phyloP scores from a whole-genome alignment of 495 filamentous ascomycete species.

The Saxophila tyrrhenica region DNA sequence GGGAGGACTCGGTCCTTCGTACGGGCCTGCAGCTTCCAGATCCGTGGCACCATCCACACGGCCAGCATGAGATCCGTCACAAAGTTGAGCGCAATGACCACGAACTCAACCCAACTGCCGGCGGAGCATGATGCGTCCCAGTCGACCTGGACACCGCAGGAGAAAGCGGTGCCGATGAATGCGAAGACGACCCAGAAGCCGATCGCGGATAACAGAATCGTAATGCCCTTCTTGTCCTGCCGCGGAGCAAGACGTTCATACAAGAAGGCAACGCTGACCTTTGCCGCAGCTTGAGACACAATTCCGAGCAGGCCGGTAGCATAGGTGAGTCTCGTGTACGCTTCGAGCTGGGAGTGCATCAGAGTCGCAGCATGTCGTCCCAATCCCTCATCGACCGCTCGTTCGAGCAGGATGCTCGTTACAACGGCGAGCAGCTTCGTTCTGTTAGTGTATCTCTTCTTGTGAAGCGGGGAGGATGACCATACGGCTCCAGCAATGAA shows the following conservation, averaged over 20 bases:
- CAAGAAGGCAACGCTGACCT: conserved; percentile 4
- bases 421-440: neutral
- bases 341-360: neutral
- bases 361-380: conserved; percentile 2
- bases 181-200: conserved; percentile 1
- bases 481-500: neutral
- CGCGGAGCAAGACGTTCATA: conserved; percentile 8
- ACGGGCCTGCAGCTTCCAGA: conserved; percentile 6
- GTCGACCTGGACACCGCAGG: neutral
- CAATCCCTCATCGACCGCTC: conserved; percentile 3
- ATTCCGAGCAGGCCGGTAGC: neutral
- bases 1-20: conserved; percentile 1
- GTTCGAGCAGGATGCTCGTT: conserved; percentile 2
- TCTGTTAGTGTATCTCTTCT: neutral
- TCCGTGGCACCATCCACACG: conserved; percentile 6
- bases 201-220: neutral
- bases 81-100: neutral
- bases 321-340: neutral
- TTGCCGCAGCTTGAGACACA: neutral
- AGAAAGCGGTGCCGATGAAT: conserved; percentile 1
- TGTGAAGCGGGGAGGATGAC: neutral
- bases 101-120: neutral
- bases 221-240: conserved; percentile 3
- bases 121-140: neutral
- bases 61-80: conserved; percentile 5